phyloP scores from a whole-genome alignment of 129 eudicot genomes.

The Escallonia rubra region DNA sequence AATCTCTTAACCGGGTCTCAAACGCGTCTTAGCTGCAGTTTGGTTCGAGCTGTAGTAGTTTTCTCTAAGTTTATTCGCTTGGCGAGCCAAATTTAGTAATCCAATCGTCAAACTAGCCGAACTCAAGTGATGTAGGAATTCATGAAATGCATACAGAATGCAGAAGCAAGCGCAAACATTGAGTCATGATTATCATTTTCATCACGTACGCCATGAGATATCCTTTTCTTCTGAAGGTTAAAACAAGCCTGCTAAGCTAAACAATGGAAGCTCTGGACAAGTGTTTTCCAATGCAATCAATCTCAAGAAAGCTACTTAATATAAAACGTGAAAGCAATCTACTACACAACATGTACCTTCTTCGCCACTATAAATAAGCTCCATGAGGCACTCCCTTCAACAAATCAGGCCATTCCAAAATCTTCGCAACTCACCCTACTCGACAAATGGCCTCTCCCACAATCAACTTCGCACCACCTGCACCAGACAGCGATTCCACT shows the following conservation, averaged over 20 bases:
- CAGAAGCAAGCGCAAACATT: too few species aligned
- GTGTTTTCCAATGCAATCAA: constrained; percentile 54
- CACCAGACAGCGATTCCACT: constrained; percentile 26
- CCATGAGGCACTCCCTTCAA: neutral
- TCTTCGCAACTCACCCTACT: constrained; percentile 3
- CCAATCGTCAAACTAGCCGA: neutral
- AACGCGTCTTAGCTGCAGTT: too few species aligned
- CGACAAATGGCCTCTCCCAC: constrained; percentile 22
- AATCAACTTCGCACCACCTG: neutral
- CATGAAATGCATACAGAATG: too few species aligned
- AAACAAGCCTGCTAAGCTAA: neutral
- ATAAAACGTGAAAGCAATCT: constrained; percentile 54
- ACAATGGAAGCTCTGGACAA: constrained; percentile 9
- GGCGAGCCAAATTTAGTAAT: too few species aligned
- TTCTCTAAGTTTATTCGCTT: too few species aligned
- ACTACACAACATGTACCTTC: constrained; percentile 13
- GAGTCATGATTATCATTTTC: too few species aligned
- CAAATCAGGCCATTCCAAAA: constrained; percentile 26
- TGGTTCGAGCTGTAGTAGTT: too few species aligned
- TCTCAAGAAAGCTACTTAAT: constrained; percentile 5
- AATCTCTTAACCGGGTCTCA: too few species aligned
- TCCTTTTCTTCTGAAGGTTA: too few species aligned
- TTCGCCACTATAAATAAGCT: constrained; percentile 35
- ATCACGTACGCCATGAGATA: too few species aligned
- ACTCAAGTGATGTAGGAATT: neutral